Conservation (phyloP, 1,284 basidiomycete species). For the Austroboletus niveus region DNA sequence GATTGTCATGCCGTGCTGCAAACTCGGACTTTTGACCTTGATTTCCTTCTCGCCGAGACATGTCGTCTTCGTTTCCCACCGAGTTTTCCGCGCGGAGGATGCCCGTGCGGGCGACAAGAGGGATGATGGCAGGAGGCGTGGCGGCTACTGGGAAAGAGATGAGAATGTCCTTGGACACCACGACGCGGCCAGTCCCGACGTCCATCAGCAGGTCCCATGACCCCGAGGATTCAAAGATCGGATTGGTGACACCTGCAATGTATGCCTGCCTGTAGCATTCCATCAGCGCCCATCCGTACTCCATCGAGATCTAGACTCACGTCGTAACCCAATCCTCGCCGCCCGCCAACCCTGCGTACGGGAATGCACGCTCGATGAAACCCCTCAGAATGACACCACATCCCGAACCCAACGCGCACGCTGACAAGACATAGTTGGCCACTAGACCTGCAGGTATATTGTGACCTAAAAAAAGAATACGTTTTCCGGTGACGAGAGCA, state of each 20-base stretch:
- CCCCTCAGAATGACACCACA: constrained; percentile 83
- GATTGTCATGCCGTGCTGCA: constrained; percentile 57
- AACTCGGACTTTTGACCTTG: constrained; percentile 48
- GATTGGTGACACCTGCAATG: constrained; percentile 96
- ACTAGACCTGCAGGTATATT: constrained; percentile 84
- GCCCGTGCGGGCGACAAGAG: constrained; percentile 51
- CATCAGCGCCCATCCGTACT: constrained; percentile 6
- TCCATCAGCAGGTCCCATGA: constrained; percentile 94
- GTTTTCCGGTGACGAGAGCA: constrained; percentile 89
- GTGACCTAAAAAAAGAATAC: constrained; percentile 92
- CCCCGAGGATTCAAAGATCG: constrained; percentile 85
- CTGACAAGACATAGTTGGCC: constrained; percentile 87
- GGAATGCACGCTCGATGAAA: constrained; percentile 87
- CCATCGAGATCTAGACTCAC: constrained; percentile 44
- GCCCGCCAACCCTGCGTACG: constrained; percentile 88
- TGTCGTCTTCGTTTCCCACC: constrained; percentile 60
- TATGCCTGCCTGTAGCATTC: constrained; percentile 67
- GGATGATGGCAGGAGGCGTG: constrained; percentile 40
- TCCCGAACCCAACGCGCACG: constrained; percentile 89
- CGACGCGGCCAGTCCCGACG: constrained; percentile 81
- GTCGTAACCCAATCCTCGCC: constrained; percentile 88
- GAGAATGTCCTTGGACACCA: constrained; percentile 82
- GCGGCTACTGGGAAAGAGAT: constrained; percentile 50
- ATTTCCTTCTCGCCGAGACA: constrained; percentile 42
- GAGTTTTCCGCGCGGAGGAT: constrained; percentile 63